phyloP scores from a whole-genome alignment of 1,284 basidiomycete genomes.

The Moniliophthora roreri region DNA sequence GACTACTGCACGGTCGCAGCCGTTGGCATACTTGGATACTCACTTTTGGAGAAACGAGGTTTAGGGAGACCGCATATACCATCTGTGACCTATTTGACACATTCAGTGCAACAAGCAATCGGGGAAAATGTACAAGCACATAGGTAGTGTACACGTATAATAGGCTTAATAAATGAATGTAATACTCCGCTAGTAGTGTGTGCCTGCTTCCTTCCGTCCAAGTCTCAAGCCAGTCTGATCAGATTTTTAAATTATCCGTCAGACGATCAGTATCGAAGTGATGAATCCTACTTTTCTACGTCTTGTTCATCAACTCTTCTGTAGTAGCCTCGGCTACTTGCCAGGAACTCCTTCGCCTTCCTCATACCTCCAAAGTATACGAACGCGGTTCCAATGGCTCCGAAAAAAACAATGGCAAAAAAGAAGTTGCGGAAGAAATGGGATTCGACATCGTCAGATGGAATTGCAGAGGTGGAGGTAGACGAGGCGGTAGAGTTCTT shows the following conservation, averaged over 20 bases:
- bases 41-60: too few relatives aligned
- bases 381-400: constrained; percentile 50
- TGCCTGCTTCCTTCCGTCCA: too few relatives aligned
- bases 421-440: constrained; percentile 40
- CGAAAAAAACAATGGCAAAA: constrained; percentile 46
- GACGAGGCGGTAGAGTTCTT: constrained; percentile 12
- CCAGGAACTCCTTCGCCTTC: constrained; percentile 42
- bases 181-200: too few relatives aligned
- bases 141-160: too few relatives aligned
- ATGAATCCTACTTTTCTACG: constrained; percentile 46
- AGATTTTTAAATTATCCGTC: neutral
- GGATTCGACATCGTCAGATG: constrained; percentile 23
- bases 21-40: too few relatives aligned
- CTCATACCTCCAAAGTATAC: constrained; percentile 55
- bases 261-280: neutral
- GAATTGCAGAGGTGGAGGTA: constrained; percentile 11
- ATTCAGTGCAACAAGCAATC: too few relatives aligned
- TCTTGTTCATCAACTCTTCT: constrained; percentile 49
- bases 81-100: too few relatives aligned
- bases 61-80: too few relatives aligned
- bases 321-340: constrained; percentile 40
- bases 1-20: too few relatives aligned
- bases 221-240: neutral
- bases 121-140: too few relatives aligned
- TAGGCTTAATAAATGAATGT: too few relatives aligned